Percentiles rank a stretch among this genome's conserved stretches.
These are phyloP conservation scores for Monilinia aucupariae DNA, from an alignment of 2,329 filamentous ascomycete species.

Conservation along the genomic window DNA sequence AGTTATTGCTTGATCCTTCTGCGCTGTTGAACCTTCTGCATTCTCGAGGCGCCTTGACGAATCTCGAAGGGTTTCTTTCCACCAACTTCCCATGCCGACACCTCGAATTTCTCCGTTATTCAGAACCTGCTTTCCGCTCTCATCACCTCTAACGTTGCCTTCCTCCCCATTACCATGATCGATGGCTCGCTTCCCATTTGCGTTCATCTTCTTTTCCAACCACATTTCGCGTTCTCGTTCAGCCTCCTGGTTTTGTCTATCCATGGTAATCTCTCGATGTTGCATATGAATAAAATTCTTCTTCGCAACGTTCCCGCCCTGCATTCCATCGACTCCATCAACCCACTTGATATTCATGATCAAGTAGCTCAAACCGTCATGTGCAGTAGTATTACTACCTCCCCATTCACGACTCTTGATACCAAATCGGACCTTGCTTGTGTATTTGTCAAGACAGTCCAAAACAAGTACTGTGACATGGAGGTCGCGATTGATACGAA, in stretches of 20 bases:
- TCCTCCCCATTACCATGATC: slow-evolving; percentile 10
- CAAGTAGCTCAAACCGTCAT: slow-evolving; percentile 70
- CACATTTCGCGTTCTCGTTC: slow-evolving; percentile 4
- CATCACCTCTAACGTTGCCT: slow-evolving; percentile 23
- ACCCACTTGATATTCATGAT: slow-evolving; percentile 80
- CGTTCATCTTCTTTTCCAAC: slow-evolving; percentile 18
- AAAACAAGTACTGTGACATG: slow-evolving; percentile 84
- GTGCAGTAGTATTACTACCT: slow-evolving; percentile 40
- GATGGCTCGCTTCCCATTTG: slow-evolving; percentile 11
- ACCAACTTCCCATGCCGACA: slow-evolving; percentile 29
- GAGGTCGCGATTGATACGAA: slow-evolving; percentile 67
- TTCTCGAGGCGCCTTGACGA: neutral
- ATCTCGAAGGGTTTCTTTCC: slow-evolving; percentile 16
- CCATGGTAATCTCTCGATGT: slow-evolving; percentile 22
- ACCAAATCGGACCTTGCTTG: slow-evolving; percentile 69
- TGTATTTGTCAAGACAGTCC: slow-evolving; percentile 72
- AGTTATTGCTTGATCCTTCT: neutral
- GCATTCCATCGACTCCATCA: slow-evolving; percentile 56
- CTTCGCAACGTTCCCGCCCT: slow-evolving; percentile 40
- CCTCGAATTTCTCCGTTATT: slow-evolving; percentile 23
- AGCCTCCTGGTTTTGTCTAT: slow-evolving; percentile 21
- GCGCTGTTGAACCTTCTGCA: neutral
- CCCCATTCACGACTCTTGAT: slow-evolving; percentile 78
- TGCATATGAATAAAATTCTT: slow-evolving; percentile 23
- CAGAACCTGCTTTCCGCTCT: neutral